Conservation (phyloP, 2,329 filamentous ascomycete species). For the Apiospora marii region DNA sequence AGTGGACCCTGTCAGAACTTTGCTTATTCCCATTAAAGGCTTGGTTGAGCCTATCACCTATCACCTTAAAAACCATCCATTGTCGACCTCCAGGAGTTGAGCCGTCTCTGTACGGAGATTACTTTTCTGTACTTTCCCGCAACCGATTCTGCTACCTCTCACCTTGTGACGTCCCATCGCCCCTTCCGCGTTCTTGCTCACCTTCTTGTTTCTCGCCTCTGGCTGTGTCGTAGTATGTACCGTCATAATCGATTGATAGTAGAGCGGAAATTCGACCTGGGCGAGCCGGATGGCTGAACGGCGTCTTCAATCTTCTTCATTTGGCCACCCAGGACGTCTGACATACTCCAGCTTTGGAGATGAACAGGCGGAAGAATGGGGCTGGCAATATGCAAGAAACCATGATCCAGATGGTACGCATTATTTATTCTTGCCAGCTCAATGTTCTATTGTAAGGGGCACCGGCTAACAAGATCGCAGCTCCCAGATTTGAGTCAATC, state of each 20-base stretch:
- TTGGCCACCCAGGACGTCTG: conserved; percentile 30
- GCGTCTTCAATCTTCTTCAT: conserved; percentile 24
- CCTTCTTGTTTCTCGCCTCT: conserved; percentile 18
- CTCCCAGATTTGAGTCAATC: conserved; percentile 39
- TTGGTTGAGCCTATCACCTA: conserved; percentile 9
- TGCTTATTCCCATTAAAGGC: conserved; percentile 19
- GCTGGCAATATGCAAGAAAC: conserved; percentile 27
- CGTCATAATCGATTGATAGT: conserved; percentile 14
- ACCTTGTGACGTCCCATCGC: not conserved
- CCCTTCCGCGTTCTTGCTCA: not conserved
- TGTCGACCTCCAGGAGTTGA: conserved; percentile 1
- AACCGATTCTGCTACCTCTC: not conserved
- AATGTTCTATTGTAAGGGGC: not conserved
- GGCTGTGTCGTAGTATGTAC: conserved; percentile 28
- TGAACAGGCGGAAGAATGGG: conserved; percentile 27
- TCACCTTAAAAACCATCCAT: conserved; percentile 13
- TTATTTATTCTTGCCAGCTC: not conserved
- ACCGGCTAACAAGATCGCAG: conserved; percentile 34
- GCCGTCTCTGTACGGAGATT: conserved; percentile 8
- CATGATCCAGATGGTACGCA: conserved; percentile 26
- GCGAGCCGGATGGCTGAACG: conserved; percentile 31
- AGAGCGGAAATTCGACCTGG: conserved; percentile 27
- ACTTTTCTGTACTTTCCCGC: not conserved
- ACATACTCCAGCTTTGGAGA: conserved; percentile 23
- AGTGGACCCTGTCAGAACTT: conserved; percentile 19